phyloP scores from a whole-genome alignment of 768 basidiomycete species.

The Kwoniella dendrophila region DNA sequence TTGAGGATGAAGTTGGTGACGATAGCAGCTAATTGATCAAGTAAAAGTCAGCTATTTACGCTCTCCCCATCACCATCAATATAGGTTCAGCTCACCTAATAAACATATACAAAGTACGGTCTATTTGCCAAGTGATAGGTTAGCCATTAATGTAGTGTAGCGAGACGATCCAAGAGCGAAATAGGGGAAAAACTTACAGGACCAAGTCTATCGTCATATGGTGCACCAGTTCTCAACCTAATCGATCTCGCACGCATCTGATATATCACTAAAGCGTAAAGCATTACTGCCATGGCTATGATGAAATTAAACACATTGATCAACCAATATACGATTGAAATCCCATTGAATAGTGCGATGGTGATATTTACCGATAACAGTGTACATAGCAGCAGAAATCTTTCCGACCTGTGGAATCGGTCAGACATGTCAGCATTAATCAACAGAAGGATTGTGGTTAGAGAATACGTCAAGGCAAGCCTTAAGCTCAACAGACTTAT shows the following conservation, averaged over 20 bases:
- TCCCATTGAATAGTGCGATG: no score
- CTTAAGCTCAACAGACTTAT: not conserved
- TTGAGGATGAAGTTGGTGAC: constrained; percentile 55
- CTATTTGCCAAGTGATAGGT: constrained; percentile 19
- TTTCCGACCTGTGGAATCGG: constrained; percentile 73
- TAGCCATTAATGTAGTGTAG: not conserved
- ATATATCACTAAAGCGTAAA: constrained; percentile 91
- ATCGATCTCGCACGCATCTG: constrained; percentile 96
- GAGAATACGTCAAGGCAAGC: no score
- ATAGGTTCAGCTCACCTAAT: constrained; percentile 26
- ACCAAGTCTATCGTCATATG: constrained; percentile 93
- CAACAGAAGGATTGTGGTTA: not conserved
- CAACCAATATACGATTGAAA: not conserved
- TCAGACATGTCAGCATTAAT: constrained; percentile 8
- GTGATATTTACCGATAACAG: constrained; percentile 73
- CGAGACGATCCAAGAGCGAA: not conserved
- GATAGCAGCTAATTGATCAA: constrained; percentile 45
- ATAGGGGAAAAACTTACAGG: constrained; percentile 67
- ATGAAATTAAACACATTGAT: not conserved
- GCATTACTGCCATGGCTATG: constrained; percentile 92
- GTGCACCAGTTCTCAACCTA: constrained; percentile 83
- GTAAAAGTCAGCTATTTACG: not conserved
- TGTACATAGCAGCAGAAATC: constrained; percentile 96
- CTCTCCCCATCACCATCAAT: not conserved
- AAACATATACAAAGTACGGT: constrained; percentile 52